A percentile compares a stretch with the other conserved stretches of the same genome.
Evolutionary conservation across 2,329 filamentous ascomycete genomes (phyloP).

Genomic region (Apiospora pterosperma): DNA sequence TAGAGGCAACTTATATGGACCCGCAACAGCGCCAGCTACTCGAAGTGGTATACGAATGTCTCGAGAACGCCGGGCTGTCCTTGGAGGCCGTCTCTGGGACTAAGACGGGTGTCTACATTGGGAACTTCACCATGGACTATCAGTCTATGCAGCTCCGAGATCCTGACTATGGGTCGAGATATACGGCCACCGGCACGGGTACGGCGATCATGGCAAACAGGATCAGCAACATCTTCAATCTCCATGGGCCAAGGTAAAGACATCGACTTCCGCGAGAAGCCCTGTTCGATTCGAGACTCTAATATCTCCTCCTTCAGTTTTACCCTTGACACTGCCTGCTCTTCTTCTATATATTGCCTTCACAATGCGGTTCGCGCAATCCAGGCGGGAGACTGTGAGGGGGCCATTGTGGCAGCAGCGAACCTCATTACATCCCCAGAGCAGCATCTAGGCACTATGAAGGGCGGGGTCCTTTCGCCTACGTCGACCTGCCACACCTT

Average conservation of each 20-base stretch:
- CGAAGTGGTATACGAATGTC: slow-evolving; percentile 32
- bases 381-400: slow-evolving; percentile 14
- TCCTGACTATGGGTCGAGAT: slow-evolving; percentile 18
- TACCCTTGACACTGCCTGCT: slow-evolving; percentile 29
- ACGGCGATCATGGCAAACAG: slow-evolving; percentile 27
- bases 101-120: slow-evolving; percentile 19
- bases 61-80: slow-evolving; percentile 14
- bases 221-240: slow-evolving; percentile 29
- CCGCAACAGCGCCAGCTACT: slow-evolving; percentile 23
- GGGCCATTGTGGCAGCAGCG: slow-evolving; percentile 17
- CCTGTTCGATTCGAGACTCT: slow-evolving; percentile 20
- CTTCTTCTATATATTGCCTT: slow-evolving; percentile 20
- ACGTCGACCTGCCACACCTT: slow-evolving; percentile 36
- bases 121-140: slow-evolving; percentile 22
- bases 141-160: slow-evolving; percentile 25
- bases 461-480: slow-evolving; percentile 31
- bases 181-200: slow-evolving; percentile 22
- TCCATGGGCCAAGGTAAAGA: slow-evolving; percentile 22
- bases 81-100: slow-evolving; percentile 9
- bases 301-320: slow-evolving; percentile 15
- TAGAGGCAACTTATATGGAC: slow-evolving; percentile 26
- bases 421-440: slow-evolving; percentile 21
- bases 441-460: slow-evolving; percentile 13
- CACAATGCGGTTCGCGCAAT: slow-evolving; percentile 16
- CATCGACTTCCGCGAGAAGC: slow-evolving; percentile 24